Base-by-base conservation (phyloP, 2,329 filamentous ascomycete genomes). In the Cercospora brassicicola region DNA sequence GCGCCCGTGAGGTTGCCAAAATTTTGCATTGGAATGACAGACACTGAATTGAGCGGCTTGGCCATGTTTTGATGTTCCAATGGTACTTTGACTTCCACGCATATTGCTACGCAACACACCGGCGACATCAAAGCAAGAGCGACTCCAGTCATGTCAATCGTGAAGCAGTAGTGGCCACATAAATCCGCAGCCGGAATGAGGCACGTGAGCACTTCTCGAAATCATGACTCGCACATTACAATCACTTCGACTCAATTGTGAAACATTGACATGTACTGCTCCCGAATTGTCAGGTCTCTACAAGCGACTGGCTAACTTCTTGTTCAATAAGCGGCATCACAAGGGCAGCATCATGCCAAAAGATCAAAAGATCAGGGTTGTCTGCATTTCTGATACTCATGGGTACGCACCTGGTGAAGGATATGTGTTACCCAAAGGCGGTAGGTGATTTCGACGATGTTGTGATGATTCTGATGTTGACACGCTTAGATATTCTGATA, bases 361-460 rank as follows among this genome's bases (percentile, higher is more conserved):
- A 7, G 10, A 55, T 26, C 55, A 61, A 26, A 84, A 85, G 70
- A 89, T 90, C 5, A 86, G 90, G 68, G 85, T 93, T 66, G 89
- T 93, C 62, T 92, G 90, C 79, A 85, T 93, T 65, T 91, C 91
- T 3, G 91, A 94, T 79, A 93, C 71, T 15, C 69, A 61, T 26
- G 59, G 60, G 30, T 61, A 30, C 26, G 60, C 65, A 39, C 59
- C 45, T 18, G 51, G 53, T 2, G 62, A 64, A n/a, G 57, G 62
- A 18, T 61, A 61, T 7, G 61, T 59, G 39, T 51, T 61, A 15
- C 51, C 57, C 9, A 45, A 56, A n/a, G 60, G 59, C 23, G 64
- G 64, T 64, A 59, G n/a, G 63, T 66, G 4, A 15, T 15, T 10
- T 8, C 4, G 15, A 23, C 18, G 4, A n/a, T 55, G 28, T 11